A percentile compares a stretch with the other conserved stretches of the same genome.
Evolutionary conservation across 2,329 filamentous ascomycete genomes (phyloP).

Genomic region (Nemania sp.): DNA sequence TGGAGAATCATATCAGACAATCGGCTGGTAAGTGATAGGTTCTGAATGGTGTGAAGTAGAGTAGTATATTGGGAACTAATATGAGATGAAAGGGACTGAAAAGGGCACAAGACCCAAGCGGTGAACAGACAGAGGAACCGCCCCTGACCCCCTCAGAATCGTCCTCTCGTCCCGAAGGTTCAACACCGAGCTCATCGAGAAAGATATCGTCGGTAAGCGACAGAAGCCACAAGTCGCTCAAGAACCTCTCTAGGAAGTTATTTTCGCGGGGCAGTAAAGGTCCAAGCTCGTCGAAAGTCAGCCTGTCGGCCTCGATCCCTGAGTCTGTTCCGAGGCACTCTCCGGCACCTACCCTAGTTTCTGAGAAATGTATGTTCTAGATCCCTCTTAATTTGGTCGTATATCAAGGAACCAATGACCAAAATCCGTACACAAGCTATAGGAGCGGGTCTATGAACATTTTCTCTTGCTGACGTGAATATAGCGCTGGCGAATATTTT

Average conservation of each 20-base stretch:
- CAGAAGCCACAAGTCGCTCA: constrained; percentile 47
- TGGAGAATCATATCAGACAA: constrained; percentile 34
- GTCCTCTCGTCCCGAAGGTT: neutral
- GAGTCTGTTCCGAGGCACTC: constrained; percentile 55
- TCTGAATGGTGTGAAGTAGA: too few species aligned
- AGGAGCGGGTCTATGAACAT: neutral
- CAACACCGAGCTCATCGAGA: constrained; percentile 8
- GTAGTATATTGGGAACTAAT: constrained; percentile 19
- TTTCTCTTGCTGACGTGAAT: constrained; percentile 23
- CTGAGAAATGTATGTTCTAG: constrained; percentile 24
- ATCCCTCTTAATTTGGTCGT: neutral
- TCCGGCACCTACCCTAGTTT: constrained; percentile 41
- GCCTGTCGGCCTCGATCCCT: constrained; percentile 57
- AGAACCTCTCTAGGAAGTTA: constrained; percentile 51
- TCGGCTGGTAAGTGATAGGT: constrained; percentile 29
- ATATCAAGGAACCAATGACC: neutral
- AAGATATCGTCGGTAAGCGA: constrained; percentile 50
- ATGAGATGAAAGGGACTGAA: constrained; percentile 16
- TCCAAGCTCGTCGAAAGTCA: constrained; percentile 55
- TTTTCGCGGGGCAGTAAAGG: constrained; percentile 57
- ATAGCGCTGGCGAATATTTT: constrained; percentile 29
- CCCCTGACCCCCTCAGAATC: neutral
- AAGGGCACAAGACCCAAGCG: constrained; percentile 3
- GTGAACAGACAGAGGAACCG: neutral
- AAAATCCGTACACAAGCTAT: neutral